phyloP scores from a whole-genome alignment of 2,329 filamentous ascomycete species.

The Fusarium paranaense region DNA sequence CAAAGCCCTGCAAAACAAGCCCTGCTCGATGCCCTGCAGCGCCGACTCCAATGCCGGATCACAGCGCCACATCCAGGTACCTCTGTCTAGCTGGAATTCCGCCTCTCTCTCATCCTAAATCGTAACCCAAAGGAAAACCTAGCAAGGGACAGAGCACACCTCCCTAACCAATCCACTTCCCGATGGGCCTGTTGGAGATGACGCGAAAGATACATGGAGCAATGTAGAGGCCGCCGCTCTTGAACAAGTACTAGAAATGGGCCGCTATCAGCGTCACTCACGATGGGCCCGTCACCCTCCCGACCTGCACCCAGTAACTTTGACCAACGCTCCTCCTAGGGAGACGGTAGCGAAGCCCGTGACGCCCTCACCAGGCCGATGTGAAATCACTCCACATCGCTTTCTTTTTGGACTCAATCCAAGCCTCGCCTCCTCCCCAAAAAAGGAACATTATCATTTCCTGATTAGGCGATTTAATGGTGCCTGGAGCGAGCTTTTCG shows the following conservation, averaged over 20 bases:
- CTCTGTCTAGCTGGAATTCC: conserved; percentile 31
- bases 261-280: conserved; percentile 35
- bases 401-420: conserved; percentile 14
- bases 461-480: not conserved
- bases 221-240: conserved; percentile 17
- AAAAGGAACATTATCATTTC: not conserved
- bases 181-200: conserved; percentile 31
- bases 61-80: conserved; percentile 27
- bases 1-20: conserved; percentile 11
- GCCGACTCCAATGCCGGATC: conserved; percentile 16
- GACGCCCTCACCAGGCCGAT: conserved; percentile 33
- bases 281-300: conserved; percentile 27
- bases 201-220: conserved; percentile 24
- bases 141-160: conserved; percentile 2
- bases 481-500: too few relatives aligned
- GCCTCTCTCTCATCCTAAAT: conserved; percentile 29
- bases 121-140: conserved; percentile 28
- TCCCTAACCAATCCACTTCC: conserved; percentile 26
- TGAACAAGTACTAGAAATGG: conserved; percentile 16
- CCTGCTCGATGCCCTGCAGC: conserved; percentile 25
- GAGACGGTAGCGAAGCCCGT: conserved; percentile 29
- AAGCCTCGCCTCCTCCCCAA: conserved; percentile 11
- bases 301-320: conserved; percentile 28
- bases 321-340: conserved; percentile 32
- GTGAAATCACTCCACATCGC: conserved; percentile 32